Percentiles rank a stretch among this genome's conserved stretches.
Conservation (phyloP, 345 rosid genomes). For the Excoecaria agallocha region DNA sequence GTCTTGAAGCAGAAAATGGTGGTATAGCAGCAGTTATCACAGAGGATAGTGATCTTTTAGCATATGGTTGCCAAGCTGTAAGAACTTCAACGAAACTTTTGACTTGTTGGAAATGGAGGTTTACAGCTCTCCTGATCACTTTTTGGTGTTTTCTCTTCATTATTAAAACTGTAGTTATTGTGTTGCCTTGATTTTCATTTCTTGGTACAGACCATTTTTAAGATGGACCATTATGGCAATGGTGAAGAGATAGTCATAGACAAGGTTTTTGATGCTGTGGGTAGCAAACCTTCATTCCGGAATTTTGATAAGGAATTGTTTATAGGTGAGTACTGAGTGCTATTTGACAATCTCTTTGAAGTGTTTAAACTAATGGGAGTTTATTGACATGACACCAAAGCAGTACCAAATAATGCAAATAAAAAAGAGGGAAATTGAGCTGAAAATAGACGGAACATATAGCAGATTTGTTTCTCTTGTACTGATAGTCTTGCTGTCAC, state of each 20-base stretch:
- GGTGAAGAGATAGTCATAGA: slow-evolving; percentile 68
- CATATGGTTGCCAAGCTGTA: slow-evolving; percentile 89
- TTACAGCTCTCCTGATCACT: slow-evolving; percentile 26
- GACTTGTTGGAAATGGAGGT: slow-evolving; percentile 34
- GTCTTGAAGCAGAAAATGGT: slow-evolving; percentile 61
- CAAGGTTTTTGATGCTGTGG: slow-evolving; percentile 51
- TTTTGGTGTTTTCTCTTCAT: background rate
- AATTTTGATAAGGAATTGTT: slow-evolving; percentile 58
- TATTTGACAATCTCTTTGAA: background rate
- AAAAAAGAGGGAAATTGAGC: background rate
- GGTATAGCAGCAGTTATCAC: slow-evolving; percentile 82
- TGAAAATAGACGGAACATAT: background rate
- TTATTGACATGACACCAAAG: background rate
- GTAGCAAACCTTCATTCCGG: slow-evolving; percentile 57
- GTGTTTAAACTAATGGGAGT: background rate
- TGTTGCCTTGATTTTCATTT: slow-evolving; percentile 27
- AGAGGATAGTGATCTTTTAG: slow-evolving; percentile 87
- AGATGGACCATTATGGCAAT: slow-evolving; percentile 86
- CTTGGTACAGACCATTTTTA: slow-evolving; percentile 59
- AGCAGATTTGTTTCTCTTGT: background rate
- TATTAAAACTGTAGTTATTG: slow-evolving; percentile 17
- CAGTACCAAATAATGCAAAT: background rate
- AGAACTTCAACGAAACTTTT: slow-evolving; percentile 47
- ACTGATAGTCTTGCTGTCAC: too few relatives aligned
- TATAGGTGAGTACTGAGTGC: slow-evolving; percentile 46